Evolutionary conservation across 352 stramenopile species (phyloP), one percentile per base, ranked within the genome.

Genomic region (Phytophthora ohioensis): DNA sequence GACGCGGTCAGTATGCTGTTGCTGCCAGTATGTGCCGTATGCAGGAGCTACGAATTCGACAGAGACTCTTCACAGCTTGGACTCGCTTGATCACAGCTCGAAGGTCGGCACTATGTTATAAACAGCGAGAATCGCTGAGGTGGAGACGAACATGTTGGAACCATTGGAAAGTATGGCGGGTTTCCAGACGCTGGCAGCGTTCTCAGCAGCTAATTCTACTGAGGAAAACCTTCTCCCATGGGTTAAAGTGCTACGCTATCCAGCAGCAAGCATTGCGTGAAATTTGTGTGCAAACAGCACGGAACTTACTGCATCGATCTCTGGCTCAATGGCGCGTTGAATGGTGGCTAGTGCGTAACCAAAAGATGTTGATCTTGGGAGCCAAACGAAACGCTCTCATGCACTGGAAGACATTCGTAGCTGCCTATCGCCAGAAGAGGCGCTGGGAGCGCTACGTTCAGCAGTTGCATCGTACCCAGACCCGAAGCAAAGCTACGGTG

Each of bases 231-330:
- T 74, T 78, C 38, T 52, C 10, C 21, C 48, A 38, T 49, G 70
- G 70, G 4, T 21, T 78, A 5, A 59, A 52, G 46, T 55, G 65
- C 15, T 52, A 75, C 11, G 70, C 70, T 43, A 46, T 70, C 32
- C 66, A 75, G 32, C 59, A 78, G 49, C 71, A 78, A 66, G 60
- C 67, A 17, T 57, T 32, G 45, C 65, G 71, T 30, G 71, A 75
- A 32, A 17, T 78, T 46, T 67, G 39, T 31, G 11, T 57, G 34
- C 58, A 36, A 39, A 56, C 55, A 17, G 55, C 66, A 13, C 57
- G 56, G 30, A 53, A 36, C 30, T 36, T 69, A n/a, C 7, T 71
- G 41, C 60, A 57, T 48, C 70, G 60, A 4, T 68, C 59, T 12
- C 38, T 78, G 5, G 38, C 45, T 47, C 66, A 34, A 9, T 78